A percentile compares a stretch with the other conserved stretches of the same genome.
Conservation (phyloP, 495 filamentous ascomycete species). For the Hypoxylon perforatum region DNA sequence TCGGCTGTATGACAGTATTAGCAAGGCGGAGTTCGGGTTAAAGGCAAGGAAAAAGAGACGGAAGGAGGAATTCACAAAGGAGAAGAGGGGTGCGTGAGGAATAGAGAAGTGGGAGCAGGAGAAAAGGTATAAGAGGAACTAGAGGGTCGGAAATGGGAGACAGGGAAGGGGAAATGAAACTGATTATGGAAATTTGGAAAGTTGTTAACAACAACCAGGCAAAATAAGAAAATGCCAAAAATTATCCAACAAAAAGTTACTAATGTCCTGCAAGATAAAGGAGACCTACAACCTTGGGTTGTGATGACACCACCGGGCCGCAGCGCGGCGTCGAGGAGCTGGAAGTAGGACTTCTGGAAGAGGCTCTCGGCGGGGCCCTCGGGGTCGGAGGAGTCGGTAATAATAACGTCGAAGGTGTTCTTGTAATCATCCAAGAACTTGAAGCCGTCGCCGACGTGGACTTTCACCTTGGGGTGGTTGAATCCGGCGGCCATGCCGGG, state of each 20-base stretch:
- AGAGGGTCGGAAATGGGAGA: neutral
- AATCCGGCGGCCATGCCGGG: slow-evolving; percentile 93
- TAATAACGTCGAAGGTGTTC: slow-evolving; percentile 99
- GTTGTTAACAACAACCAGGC: slow-evolving; percentile 46
- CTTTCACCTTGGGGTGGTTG: slow-evolving; percentile 90
- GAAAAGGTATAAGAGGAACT: neutral
- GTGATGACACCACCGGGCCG: slow-evolving; percentile 97
- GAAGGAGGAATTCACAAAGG: neutral
- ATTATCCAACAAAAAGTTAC: neutral
- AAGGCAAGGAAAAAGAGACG: neutral
- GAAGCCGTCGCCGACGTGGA: slow-evolving; percentile 96
- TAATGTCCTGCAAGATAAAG: slow-evolving; percentile 60
- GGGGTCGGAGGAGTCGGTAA: slow-evolving; percentile 97
- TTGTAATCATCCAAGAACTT: slow-evolving; percentile 93
- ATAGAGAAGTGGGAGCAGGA: neutral
- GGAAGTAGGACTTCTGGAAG: slow-evolving; percentile 99
- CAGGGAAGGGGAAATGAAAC: too few species aligned
- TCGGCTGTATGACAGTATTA: slow-evolving; percentile 71
- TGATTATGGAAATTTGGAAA: slow-evolving; percentile 9
- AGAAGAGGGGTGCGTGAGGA: neutral
- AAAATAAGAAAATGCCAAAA: slow-evolving; percentile 40
- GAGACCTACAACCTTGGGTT: slow-evolving; percentile 99
- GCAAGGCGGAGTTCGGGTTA: neutral
- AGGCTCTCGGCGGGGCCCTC: slow-evolving; percentile 95
- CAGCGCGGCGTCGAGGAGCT: slow-evolving; percentile 87